Evolutionary conservation across 805 yeast genomes (phyloP), one percentile per base, ranked within the genome.

Genomic region (Candida fluviatilis): DNA sequence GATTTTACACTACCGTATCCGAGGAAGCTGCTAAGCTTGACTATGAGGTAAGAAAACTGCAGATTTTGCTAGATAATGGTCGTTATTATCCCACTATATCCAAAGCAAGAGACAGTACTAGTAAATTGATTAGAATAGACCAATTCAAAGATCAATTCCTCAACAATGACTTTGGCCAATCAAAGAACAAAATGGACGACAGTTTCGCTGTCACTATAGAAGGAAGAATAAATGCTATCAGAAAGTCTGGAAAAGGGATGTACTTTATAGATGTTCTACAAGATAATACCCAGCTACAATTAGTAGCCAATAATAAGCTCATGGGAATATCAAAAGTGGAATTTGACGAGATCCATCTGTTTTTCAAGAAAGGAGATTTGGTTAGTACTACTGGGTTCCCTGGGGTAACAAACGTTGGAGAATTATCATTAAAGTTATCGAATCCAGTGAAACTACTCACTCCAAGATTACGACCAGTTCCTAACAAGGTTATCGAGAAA

Each of bases 321-420:
- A 60, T 75, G 62, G 62, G 58, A 0, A 24, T 73, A 5, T 45
- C 63, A 1, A 65, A 60, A 16, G 73, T 66, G 0, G 69, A 68
- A 29, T 80, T 79, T 45, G 51, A 53, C 3, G 57, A 44, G 34
- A 18, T 33, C 5, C 78, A 73, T 48, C 55, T 55, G 3, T 54
- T 62, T 21, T 60, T 88, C 28, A 69, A 82, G 34, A 73, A 74
- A 16, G 96, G 96, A 0, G 99, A 91, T 52, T 74, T 72, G 31
- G 62, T 91, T 3, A 62, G 76, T 5, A 77, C 82, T 17, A 50
- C 60, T 3, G 99, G 99, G 0, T 54, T 49, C 17, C 89, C 96
- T 0, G 86, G 91, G 18, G 56, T 74, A 2, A 86, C 97, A 0
- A 78, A 81, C 38, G 77, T 78, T 3, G 93, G 91, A 0, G 95